These are phyloP conservation scores for Houttuynia cordata DNA, from an alignment of 164 flowering plant genomes.

Conservation along the genomic window DNA sequence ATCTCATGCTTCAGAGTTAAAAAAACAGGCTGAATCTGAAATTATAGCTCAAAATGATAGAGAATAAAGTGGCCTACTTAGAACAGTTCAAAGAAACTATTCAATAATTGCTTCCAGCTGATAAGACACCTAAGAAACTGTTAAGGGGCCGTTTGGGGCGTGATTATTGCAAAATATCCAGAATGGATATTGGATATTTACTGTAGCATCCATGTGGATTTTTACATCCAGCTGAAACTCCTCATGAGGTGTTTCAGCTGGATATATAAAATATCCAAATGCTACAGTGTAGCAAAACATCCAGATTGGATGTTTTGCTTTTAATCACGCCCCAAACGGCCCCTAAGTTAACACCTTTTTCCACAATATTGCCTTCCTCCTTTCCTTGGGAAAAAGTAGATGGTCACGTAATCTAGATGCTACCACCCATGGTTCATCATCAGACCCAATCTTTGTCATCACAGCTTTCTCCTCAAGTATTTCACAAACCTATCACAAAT, in stretches of 20 bases:
- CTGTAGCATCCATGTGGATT: no score
- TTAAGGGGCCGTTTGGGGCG: no score
- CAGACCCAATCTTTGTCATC: constrained; percentile 34
- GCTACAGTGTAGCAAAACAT: no score
- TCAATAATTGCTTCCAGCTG: constrained; percentile 2
- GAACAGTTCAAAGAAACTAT: not conserved
- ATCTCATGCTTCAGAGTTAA: no score
- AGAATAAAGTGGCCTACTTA: not conserved
- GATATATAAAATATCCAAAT: no score
- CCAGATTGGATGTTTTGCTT: no score
- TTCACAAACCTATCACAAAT: constrained; percentile 63
- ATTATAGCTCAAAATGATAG: not conserved
- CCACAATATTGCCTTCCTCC: constrained; percentile 67
- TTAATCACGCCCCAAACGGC: no score
- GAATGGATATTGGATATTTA: no score
- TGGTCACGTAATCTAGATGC: constrained; percentile 82
- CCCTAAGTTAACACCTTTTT: constrained; percentile 65
- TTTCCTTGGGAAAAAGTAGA: constrained; percentile 75
- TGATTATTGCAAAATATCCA: no score
- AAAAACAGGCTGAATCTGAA: no score
- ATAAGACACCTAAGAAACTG: not conserved
- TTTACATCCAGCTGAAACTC: no score
- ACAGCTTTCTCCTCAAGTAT: constrained; percentile 81
- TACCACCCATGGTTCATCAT: constrained; percentile 75
- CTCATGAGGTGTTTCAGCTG: no score